Evolutionary conservation across 2,329 filamentous ascomycete species (phyloP), one percentile per base, ranked within the genome.

Genomic region (Xylariaceae sp.): DNA sequence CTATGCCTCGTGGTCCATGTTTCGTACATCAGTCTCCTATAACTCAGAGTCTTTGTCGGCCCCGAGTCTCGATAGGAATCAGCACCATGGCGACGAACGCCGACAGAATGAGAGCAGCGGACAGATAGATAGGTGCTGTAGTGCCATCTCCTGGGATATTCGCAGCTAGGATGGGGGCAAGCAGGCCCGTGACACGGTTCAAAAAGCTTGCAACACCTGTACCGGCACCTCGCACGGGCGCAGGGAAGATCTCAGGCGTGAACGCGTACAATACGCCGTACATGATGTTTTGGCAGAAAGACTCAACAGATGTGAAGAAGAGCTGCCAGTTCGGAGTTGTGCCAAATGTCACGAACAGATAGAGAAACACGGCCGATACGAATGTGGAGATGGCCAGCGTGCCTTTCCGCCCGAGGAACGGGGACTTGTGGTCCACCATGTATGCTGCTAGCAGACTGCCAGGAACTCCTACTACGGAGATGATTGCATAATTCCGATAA

Each of bases 401-500:
- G 51, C 86, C 85, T 57, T 83, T 86, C 34, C 87, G 84, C n/a
- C 87, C 87, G 18, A 84, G 72, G 59, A 80, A 75, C 1, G 86
- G 75, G 16, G 81, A 85, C 16, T 76, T 75, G 56, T 83, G 76
- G 66, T 88, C 81, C 42, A 90, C 89, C 1, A 87, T 83, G 62
- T 81, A 89, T 54, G 86, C 87, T 14, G 86, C 90, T 10, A 93
- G 74, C 17, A 94, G 71, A 44, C 86, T 88, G 18, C 90, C 90
- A 0, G 89, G 90, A 2, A 94, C 83, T 38, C 90, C 89, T 44
- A 86, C 81, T 36, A 90, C 74, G 39, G 87, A 88, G 14, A 88
- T 90, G 67, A 95, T 91, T 67, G 86, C 86, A 68, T 91, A 93
- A 75, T 90, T 90, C 55, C 88, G 85, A 73, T 94, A 95, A 0